Evolutionary conservation across 805 yeast genomes (phyloP).

Genomic region (Metschnikowia koreensis): DNA sequence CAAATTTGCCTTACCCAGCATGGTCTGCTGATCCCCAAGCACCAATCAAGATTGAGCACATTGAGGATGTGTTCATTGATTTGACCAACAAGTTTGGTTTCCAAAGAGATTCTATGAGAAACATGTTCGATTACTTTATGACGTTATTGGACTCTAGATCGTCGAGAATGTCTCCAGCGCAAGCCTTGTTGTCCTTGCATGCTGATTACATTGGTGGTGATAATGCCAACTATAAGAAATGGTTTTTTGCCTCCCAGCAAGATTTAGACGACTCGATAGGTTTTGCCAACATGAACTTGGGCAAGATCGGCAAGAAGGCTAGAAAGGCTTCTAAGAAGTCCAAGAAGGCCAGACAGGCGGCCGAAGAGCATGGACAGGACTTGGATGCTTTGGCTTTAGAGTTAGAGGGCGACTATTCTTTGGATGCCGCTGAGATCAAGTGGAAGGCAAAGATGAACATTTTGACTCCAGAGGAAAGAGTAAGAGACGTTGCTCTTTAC

Average conservation of each 20-base stretch:
- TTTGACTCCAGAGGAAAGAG: slow-evolving; percentile 72
- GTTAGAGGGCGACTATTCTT: slow-evolving; percentile 79
- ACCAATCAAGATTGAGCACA: slow-evolving; percentile 78
- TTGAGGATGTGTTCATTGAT: slow-evolving; percentile 83
- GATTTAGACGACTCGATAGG: slow-evolving; percentile 85
- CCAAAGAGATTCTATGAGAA: slow-evolving; percentile 92
- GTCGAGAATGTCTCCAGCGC: slow-evolving; percentile 87
- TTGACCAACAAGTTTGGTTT: slow-evolving; percentile 81
- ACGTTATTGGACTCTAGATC: slow-evolving; percentile 78
- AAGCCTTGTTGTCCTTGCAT: slow-evolving; percentile 76
- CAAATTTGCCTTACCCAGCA: slow-evolving; percentile 96
- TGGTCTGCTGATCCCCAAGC: slow-evolving; percentile 96
- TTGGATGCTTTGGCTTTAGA: slow-evolving; percentile 61
- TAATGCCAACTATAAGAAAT: slow-evolving; percentile 77
- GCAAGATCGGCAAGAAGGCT: slow-evolving; percentile 74
- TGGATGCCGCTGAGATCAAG: slow-evolving; percentile 79
- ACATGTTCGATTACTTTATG: slow-evolving; percentile 87
- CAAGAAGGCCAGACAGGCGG: slow-evolving; percentile 70
- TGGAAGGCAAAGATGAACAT: slow-evolving; percentile 82
- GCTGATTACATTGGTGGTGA: slow-evolving; percentile 91
- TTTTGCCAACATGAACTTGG: slow-evolving; percentile 75
- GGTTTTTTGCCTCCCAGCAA: slow-evolving; percentile 87
- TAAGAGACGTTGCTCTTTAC: slow-evolving; percentile 74
- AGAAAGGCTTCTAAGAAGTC: slow-evolving; percentile 79
- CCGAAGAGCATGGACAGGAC: slow-evolving; percentile 62